Evolutionary conservation across 2,329 filamentous ascomycete species (phyloP).

Genomic region (Alternaria brassicae): DNA sequence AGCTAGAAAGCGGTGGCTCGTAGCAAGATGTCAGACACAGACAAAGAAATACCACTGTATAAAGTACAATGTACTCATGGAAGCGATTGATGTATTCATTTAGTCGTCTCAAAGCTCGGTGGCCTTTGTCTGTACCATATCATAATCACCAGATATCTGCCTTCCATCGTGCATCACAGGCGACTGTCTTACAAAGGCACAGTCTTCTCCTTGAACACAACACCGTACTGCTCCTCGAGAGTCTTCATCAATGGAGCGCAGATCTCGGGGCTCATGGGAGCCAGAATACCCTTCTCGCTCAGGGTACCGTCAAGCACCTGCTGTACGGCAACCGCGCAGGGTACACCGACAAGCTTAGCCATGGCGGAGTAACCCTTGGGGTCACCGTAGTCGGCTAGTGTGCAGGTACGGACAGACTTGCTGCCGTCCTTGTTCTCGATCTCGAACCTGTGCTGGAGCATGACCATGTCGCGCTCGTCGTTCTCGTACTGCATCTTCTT

Average conservation of each 20-base stretch:
- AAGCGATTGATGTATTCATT: constrained; percentile 5
- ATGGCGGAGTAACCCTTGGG: constrained; percentile 82
- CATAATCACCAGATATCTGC: background rate
- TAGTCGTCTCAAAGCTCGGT: background rate
- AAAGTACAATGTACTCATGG: background rate
- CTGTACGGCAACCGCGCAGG: constrained; percentile 76
- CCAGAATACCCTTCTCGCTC: constrained; percentile 74
- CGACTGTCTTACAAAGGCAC: constrained; percentile 31
- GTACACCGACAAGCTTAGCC: constrained; percentile 81
- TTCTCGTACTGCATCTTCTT: constrained; percentile 88
- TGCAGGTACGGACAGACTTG: constrained; percentile 79
- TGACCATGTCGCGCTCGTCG: constrained; percentile 83
- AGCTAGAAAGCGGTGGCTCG: background rate
- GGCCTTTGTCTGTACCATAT: constrained; percentile 6
- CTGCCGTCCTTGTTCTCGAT: constrained; percentile 83
- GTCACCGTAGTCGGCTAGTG: constrained; percentile 82
- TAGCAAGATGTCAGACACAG: background rate
- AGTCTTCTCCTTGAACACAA: constrained; percentile 74
- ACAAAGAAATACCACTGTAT: constrained; percentile 10
- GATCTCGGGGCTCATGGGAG: constrained; percentile 76
- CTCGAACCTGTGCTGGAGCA: constrained; percentile 81
- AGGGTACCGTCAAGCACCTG: constrained; percentile 79
- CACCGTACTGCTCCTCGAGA: constrained; percentile 78
- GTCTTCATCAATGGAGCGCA: constrained; percentile 77
- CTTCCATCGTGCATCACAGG: background rate